Conservation (phyloP, 2,329 filamentous ascomycete species). For the Herpotrichia juniperi region DNA sequence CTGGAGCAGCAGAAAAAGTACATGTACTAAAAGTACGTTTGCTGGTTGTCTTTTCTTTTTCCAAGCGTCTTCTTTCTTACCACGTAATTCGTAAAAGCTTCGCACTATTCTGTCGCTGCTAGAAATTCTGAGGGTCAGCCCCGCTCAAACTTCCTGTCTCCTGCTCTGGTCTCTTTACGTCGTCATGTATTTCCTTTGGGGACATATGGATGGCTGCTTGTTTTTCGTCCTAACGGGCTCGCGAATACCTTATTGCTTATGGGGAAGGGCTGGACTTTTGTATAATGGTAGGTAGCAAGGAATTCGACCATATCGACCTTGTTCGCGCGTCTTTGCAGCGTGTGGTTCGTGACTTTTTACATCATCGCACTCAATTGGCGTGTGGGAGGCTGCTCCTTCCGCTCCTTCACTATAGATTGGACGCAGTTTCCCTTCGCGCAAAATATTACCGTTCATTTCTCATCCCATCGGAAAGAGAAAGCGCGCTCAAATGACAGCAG, state of each 20-base stretch:
- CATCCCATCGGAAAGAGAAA: background rate
- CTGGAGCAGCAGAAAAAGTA: conserved; percentile 44
- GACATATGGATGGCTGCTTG: background rate
- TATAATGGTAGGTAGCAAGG: background rate
- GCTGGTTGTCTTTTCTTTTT: background rate
- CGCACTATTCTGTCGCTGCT: background rate
- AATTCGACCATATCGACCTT: background rate
- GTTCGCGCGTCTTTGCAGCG: background rate
- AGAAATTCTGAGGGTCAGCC: background rate
- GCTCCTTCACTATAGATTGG: background rate
- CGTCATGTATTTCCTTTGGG: background rate
- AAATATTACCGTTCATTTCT: background rate
- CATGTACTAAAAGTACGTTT: conserved; percentile 32
- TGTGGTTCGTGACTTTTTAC: background rate
- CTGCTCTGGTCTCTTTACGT: background rate
- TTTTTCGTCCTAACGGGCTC: background rate
- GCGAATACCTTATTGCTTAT: background rate
- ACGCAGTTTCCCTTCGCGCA: background rate
- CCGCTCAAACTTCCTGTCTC: background rate
- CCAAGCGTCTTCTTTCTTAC: background rate
- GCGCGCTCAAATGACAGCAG: too few relatives aligned
- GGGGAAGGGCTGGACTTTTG: background rate
- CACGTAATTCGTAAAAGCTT: background rate
- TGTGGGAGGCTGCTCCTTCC: background rate
- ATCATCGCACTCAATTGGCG: background rate